A percentile compares a stretch with the other conserved stretches of the same genome.
These are phyloP conservation scores for Euphorbia celastroides DNA, from an alignment of 441 rosid genomes.

Conservation along the genomic window DNA sequence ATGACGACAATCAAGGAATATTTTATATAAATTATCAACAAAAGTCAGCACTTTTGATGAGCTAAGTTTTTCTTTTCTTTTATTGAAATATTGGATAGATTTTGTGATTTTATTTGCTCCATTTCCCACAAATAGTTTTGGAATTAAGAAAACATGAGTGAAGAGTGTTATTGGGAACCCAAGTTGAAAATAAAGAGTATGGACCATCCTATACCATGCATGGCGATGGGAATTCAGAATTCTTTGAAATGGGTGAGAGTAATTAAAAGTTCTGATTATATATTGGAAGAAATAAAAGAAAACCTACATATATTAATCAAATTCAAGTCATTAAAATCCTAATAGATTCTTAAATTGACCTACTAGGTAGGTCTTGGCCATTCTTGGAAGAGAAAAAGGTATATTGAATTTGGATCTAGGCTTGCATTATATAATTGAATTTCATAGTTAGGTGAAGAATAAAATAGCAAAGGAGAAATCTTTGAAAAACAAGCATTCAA, in stretches of 20 bases:
- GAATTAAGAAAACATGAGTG: background rate
- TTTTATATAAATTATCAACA: background rate
- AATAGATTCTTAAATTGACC: too few relatives aligned
- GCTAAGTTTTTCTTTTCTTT: background rate
- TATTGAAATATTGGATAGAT: too few relatives aligned
- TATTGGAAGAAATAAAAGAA: background rate
- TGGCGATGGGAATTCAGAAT: background rate
- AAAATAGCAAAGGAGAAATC: too few relatives aligned
- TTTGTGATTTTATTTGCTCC: background rate
- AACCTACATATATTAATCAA: too few relatives aligned
- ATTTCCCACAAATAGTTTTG: too few relatives aligned
- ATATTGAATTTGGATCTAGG: background rate
- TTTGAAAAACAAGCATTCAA: background rate
- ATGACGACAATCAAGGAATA: constrained; percentile 1
- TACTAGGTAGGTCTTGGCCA: too few relatives aligned
- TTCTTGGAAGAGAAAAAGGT: too few relatives aligned
- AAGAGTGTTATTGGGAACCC: background rate
- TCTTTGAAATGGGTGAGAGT: constrained; percentile 4
- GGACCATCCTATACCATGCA: background rate
- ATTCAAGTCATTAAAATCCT: too few relatives aligned
- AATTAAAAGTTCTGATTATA: background rate
- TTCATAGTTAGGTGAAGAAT: background rate
- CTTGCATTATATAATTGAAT: background rate
- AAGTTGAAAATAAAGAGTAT: background rate
- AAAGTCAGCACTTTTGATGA: background rate